Evolutionary conservation across 225 moss, liverwort and hornwort genomes (phyloP).

Genomic region (Takakia lepidozioides): DNA sequence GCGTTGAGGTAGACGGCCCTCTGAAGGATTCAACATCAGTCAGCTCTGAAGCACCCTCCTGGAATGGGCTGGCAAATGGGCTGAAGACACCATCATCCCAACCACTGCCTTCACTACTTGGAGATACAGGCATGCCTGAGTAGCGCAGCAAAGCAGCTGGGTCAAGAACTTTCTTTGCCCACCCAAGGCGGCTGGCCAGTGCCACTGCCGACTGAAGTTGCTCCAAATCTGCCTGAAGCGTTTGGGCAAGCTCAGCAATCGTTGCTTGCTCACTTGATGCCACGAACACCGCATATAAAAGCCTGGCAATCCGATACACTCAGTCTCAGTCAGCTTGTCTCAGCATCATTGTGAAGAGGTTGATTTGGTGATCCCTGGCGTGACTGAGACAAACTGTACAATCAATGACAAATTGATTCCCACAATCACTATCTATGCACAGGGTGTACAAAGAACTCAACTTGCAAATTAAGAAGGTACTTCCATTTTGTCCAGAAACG

Average conservation of each 20-base stretch:
- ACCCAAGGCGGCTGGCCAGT: conserved; percentile 89
- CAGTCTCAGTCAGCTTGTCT: too few species aligned
- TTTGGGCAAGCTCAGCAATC: conserved; percentile 79
- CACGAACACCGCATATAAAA: conserved; percentile 96
- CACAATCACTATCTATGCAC: too few species aligned
- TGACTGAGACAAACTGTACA: too few species aligned
- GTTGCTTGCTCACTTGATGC: conserved; percentile 95
- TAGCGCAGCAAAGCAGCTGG: conserved; percentile 71
- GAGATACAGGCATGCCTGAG: conserved; percentile 63
- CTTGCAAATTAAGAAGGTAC: too few species aligned
- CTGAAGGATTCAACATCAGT: conserved; percentile 42
- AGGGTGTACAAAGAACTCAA: too few species aligned
- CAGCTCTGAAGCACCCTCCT: conserved; percentile 37
- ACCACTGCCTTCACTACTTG: conserved; percentile 42
- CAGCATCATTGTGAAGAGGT: not conserved
- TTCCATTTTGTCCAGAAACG: too few species aligned
- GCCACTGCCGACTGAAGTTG: conserved; percentile 93
- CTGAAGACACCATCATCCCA: conserved; percentile 57
- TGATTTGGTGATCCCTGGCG: too few species aligned
- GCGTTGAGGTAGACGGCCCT: conserved; percentile 50
- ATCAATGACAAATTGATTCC: too few species aligned
- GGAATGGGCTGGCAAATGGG: conserved; percentile 57
- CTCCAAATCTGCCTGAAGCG: conserved; percentile 85
- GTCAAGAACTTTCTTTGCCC: conserved; percentile 96
- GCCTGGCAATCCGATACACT: conserved; percentile 51